Conservation (phyloP, 176 grass and related monocot genomes). For the Hordeum marinum region DNA sequence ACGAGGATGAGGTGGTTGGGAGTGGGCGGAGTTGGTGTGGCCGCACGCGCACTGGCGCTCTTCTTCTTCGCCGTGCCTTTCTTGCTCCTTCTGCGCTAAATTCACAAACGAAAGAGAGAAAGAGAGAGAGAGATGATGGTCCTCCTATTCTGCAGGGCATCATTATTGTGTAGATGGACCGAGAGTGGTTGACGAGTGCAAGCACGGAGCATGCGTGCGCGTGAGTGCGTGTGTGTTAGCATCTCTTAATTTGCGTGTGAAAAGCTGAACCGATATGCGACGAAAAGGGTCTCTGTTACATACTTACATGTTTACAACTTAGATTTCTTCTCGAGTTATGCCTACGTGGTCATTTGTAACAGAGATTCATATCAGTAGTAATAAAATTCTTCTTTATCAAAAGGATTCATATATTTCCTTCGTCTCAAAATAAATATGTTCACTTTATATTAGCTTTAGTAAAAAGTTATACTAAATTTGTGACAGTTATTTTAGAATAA, state of each 20-base stretch:
- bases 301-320: too few relatives aligned
- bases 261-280: too few relatives aligned
- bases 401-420: too few relatives aligned
- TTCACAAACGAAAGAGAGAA: neutral
- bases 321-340: too few relatives aligned
- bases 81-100: neutral
- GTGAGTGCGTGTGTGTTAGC: neutral
- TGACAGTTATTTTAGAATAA: too few relatives aligned
- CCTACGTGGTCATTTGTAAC: too few relatives aligned
- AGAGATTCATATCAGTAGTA: too few relatives aligned
- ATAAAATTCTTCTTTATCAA: too few relatives aligned
- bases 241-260: neutral
- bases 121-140: neutral
- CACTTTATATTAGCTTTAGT: too few relatives aligned
- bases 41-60: constrained; percentile 27
- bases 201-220: neutral
- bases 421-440: too few relatives aligned
- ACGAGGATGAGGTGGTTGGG: constrained; percentile 24
- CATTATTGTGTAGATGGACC: neutral
- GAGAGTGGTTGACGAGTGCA: neutral
- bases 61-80: constrained; percentile 16
- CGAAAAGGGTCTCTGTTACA: too few relatives aligned
- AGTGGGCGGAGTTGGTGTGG: constrained; percentile 32
- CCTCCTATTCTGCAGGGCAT: neutral
- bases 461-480: too few relatives aligned